These are phyloP conservation scores for Globisporangium polare DNA, from an alignment of 352 stramenopile species.

Conservation along the genomic window DNA sequence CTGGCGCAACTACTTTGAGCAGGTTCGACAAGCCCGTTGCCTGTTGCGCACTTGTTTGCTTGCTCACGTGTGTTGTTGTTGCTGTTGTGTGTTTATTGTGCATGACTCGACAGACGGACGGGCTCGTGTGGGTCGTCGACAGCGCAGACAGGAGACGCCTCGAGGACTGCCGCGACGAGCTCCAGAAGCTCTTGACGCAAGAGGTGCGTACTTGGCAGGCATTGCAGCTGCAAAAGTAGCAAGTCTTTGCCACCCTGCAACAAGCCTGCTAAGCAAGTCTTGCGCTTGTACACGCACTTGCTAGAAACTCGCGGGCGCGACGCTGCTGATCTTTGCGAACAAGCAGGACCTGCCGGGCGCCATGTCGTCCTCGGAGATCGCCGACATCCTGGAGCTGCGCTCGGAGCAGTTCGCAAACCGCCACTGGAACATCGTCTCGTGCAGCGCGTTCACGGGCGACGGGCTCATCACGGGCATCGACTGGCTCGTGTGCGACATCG, in stretches of 20 bases:
- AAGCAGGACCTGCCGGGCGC: slow-evolving; percentile 97
- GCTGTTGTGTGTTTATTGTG: not conserved
- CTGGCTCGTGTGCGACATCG: slow-evolving; percentile 97
- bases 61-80: not conserved
- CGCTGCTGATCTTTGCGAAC: slow-evolving; percentile 99
- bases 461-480: slow-evolving; percentile 96
- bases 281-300: not conserved
- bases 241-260: too few relatives aligned
- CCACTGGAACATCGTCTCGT: slow-evolving; percentile 92
- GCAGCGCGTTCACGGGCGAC: slow-evolving; percentile 94
- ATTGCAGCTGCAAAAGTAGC: not conserved
- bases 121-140: slow-evolving; percentile 99
- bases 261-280: not conserved
- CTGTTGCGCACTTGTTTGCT: not conserved
- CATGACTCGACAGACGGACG: slow-evolving; percentile 90
- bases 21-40: slow-evolving; percentile 17
- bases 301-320: slow-evolving; percentile 56
- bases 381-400: slow-evolving; percentile 78
- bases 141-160: slow-evolving; percentile 92
- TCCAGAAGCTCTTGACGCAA: slow-evolving; percentile 83
- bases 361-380: slow-evolving; percentile 90
- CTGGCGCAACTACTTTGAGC: slow-evolving; percentile 99
- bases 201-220: slow-evolving; percentile 45
- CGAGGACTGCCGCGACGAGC: slow-evolving; percentile 91
- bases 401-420: slow-evolving; percentile 80